These are phyloP conservation scores for Mrakia blollopis DNA, from an alignment of 768 basidiomycete species.

Conservation along the genomic window DNA sequence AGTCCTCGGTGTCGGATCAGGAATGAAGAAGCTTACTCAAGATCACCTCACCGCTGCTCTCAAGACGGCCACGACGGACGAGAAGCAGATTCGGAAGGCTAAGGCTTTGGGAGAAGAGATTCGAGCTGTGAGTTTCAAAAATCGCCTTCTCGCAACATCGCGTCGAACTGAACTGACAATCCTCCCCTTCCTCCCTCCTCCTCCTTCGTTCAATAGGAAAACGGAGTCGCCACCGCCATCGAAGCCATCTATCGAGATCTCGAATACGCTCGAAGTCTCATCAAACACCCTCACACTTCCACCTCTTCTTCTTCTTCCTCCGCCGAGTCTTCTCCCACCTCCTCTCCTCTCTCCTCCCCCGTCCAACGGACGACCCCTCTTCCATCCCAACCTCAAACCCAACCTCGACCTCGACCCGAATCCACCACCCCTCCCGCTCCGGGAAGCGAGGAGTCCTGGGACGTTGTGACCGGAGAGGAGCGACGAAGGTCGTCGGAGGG, in stretches of 20 bases:
- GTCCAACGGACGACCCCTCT: background rate
- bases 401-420: background rate
- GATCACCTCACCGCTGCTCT: conserved; percentile 74
- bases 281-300: conserved; percentile 53
- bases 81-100: conserved; percentile 82
- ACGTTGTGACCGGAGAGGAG: conserved; percentile 3
- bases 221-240: conserved; percentile 87
- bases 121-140: conserved; percentile 49
- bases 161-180: background rate
- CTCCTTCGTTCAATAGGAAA: conserved; percentile 51
- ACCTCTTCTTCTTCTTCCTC: conserved; percentile 9
- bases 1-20: conserved; percentile 82
- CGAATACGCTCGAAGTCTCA: conserved; percentile 83
- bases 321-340: background rate
- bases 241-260: conserved; percentile 94
- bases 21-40: conserved; percentile 80
- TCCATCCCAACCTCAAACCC: too few relatives aligned
- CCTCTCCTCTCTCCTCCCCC: background rate
- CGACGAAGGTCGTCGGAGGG: background rate
- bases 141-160: background rate
- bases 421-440: too few relatives aligned
- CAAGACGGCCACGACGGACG: conserved; percentile 72
- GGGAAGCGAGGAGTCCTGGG: conserved; percentile 22
- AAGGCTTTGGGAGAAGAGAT: conserved; percentile 80
- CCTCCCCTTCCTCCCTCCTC: background rate